phyloP scores from a whole-genome alignment of 2,329 filamentous ascomycete genomes.

The Reticulascus tulasneorum region DNA sequence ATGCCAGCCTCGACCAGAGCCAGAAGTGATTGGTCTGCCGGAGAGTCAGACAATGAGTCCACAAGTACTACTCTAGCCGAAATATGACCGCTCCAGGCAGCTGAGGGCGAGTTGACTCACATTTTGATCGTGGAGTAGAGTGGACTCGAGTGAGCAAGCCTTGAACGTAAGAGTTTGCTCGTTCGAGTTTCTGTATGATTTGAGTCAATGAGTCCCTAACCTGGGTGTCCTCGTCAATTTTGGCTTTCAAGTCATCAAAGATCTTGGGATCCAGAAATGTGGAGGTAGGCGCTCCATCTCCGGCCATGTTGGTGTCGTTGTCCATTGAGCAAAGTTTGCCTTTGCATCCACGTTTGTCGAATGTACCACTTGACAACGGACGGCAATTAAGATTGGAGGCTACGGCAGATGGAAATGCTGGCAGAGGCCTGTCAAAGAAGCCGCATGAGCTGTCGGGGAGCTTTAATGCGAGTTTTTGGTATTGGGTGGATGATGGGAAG shows the following conservation, averaged over 20 bases:
- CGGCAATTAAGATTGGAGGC: no score
- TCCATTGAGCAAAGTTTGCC: no score
- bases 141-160: slow-evolving; percentile 85
- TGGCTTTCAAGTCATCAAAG: slow-evolving; percentile 81
- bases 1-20: slow-evolving; percentile 68
- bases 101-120: slow-evolving; percentile 27
- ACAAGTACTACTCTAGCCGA: background rate
- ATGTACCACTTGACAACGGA: no score
- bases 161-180: slow-evolving; percentile 75
- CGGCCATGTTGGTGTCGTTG: slow-evolving; percentile 15
- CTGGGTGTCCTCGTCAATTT: slow-evolving; percentile 81
- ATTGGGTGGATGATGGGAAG: no score
- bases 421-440: no score
- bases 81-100: no score
- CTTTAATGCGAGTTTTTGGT: no score
- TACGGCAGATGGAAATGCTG: no score
- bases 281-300: slow-evolving; percentile 13
- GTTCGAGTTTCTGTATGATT: slow-evolving; percentile 77
- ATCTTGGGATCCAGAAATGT: slow-evolving; percentile 67
- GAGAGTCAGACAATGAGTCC: no score
- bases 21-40: slow-evolving; percentile 63
- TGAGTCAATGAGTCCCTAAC: slow-evolving; percentile 81
- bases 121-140: slow-evolving; percentile 67
- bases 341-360: no score
- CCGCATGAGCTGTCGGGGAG: no score